Evolutionary conservation across 2,329 filamentous ascomycete genomes (phyloP).

Genomic region (Trichoderma afroharzianum): DNA sequence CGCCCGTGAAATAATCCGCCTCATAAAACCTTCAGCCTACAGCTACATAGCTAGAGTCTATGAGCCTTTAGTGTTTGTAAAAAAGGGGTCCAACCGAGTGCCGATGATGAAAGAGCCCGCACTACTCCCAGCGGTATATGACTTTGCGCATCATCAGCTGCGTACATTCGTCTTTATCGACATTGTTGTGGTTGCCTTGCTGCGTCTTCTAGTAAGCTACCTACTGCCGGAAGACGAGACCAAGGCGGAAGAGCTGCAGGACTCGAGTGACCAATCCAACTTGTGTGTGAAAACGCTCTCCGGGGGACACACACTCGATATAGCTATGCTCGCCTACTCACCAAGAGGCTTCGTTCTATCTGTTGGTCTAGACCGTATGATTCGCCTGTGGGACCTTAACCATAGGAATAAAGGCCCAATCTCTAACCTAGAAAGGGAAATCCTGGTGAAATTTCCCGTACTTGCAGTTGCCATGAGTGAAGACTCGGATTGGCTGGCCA

Average conservation of each 20-base stretch:
- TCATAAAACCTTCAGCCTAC: slow-evolving; percentile 67
- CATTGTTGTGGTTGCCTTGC: slow-evolving; percentile 58
- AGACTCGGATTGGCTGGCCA: slow-evolving; percentile 60
- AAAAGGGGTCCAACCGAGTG: slow-evolving; percentile 64
- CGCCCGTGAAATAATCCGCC: slow-evolving; percentile 70
- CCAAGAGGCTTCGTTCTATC: slow-evolving; percentile 64
- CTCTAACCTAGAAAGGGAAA: slow-evolving; percentile 37
- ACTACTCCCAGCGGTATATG: slow-evolving; percentile 47
- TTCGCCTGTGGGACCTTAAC: slow-evolving; percentile 64
- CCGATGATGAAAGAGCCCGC: slow-evolving; percentile 42
- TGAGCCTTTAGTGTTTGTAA: slow-evolving; percentile 69
- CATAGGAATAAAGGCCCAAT: slow-evolving; percentile 38
- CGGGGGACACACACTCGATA: slow-evolving; percentile 64
- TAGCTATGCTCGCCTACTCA: slow-evolving; percentile 61
- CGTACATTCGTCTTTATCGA: slow-evolving; percentile 60
- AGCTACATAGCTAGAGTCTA: slow-evolving; percentile 72
- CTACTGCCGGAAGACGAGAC: slow-evolving; percentile 63
- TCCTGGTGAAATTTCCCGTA: slow-evolving; percentile 54
- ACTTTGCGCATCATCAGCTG: slow-evolving; percentile 61
- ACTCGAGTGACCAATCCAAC: slow-evolving; percentile 43
- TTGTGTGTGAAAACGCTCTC: slow-evolving; percentile 59
- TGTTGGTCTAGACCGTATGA: slow-evolving; percentile 65
- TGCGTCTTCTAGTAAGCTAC: slow-evolving; percentile 70
- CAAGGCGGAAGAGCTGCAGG: slow-evolving; percentile 41
- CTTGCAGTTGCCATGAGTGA: slow-evolving; percentile 63